Evolutionary conservation across 208 protist genomes (phyloP), one percentile per base, ranked within the genome.

Genomic region (Acanthamoeba sp.): DNA sequence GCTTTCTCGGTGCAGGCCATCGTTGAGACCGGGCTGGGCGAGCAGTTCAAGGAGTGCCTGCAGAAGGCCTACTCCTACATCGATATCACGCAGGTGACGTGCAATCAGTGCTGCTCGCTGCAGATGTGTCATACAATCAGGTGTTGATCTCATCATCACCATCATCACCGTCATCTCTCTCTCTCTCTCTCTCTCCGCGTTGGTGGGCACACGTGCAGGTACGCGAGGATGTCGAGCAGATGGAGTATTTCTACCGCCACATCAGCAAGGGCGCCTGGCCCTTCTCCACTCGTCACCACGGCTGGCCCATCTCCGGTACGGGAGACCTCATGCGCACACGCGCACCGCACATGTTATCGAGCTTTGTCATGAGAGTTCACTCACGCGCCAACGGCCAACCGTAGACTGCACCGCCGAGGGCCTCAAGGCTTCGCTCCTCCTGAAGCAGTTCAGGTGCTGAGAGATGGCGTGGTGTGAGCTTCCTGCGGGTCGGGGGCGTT

Each of bases 381-480:
- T n/a, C n/a, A n/a, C n/a, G n/a, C n/a, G n/a, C n/a, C 45, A 14
- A 48, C 45, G 45, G 3, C 45, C 45, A 50, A 3, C 45, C 45
- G 7, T 3, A 32, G 98, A 99, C 95, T 99, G 98, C 96, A 99
- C 99, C 20, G 98, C 98, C 22, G 98, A 99, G 95, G 99, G 99
- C 32, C 97, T 99, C 78, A 99, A 99, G 82, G 98, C 97, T 7
- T 93, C 98, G 32, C 95, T 99, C 32, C 94, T 98, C 14, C 93
- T 99, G 22, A 94, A 38, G 40, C 90, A 78, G 34, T 93, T 84
- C 71, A 93, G 66, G 90, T 93, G n/a, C n/a, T n/a, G n/a, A n/a
- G n/a, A n/a, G n/a, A n/a, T n/a, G n/a, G n/a, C n/a, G n/a, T n/a
- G n/a, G n/a, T n/a, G n/a, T n/a, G n/a, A n/a, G n/a, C n/a, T n/a